These are phyloP conservation scores for Aspergillus amoenus DNA, from an alignment of 2,329 filamentous ascomycete genomes.

Conservation along the genomic window DNA sequence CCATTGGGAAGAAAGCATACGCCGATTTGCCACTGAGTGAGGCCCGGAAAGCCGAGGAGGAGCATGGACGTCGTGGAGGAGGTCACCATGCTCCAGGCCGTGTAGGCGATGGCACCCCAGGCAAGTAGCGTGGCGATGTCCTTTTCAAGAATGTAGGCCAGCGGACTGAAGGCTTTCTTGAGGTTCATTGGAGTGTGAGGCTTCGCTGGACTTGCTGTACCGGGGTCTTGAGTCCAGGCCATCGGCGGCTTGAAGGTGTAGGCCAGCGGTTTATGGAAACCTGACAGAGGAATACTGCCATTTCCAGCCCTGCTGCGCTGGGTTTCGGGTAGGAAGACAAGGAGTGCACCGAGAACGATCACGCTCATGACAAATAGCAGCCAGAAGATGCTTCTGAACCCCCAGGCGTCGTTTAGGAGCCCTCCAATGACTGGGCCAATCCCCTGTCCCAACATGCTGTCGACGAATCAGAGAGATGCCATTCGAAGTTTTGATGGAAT, in stretches of 20 bases:
- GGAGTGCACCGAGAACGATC: constrained; percentile 37
- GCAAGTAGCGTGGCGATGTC: constrained; percentile 47
- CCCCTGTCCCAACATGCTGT: constrained; percentile 46
- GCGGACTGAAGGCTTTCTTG: constrained; percentile 38
- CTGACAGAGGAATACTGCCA: constrained; percentile 38
- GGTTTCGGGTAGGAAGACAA: constrained; percentile 45
- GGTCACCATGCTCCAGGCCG: constrained; percentile 52
- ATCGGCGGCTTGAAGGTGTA: constrained; percentile 22
- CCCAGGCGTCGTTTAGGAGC: constrained; percentile 33
- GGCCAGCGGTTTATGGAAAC: constrained; percentile 43
- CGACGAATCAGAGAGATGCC: constrained; percentile 12
- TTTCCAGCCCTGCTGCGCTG: constrained; percentile 40
- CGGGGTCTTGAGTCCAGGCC: background rate
- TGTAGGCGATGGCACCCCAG: constrained; percentile 47
- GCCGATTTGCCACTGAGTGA: constrained; percentile 43
- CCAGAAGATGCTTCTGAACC: constrained; percentile 43
- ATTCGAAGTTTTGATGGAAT: background rate
- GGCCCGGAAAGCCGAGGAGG: constrained; percentile 29
- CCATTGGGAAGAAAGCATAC: constrained; percentile 44
- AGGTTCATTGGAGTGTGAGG: constrained; percentile 22
- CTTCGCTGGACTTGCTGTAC: background rate
- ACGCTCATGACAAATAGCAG: constrained; percentile 41
- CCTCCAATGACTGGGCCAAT: constrained; percentile 49
- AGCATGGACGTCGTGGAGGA: constrained; percentile 45
- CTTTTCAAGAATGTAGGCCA: constrained; percentile 46